phyloP scores from a whole-genome alignment of 1,284 basidiomycete species.

The Vanrija pseudolonga region DNA sequence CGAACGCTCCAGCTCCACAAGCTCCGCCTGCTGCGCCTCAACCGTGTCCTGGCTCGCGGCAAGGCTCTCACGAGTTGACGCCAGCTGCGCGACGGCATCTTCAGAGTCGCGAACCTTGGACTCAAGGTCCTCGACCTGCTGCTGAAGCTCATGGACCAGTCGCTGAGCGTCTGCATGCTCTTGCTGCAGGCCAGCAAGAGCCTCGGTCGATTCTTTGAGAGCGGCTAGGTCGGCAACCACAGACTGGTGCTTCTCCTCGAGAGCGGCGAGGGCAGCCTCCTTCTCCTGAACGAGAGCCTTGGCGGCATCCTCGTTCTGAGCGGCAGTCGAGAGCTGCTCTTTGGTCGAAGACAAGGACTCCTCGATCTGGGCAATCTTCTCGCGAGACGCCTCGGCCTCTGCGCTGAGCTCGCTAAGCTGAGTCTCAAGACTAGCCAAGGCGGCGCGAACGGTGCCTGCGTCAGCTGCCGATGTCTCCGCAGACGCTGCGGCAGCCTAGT shows the following conservation, averaged over 20 bases:
- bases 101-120: background rate
- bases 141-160: background rate
- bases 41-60: background rate
- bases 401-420: slow-evolving; percentile 3
- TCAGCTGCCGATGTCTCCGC: slow-evolving; percentile 2
- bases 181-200: background rate
- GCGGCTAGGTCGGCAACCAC: background rate
- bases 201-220: background rate
- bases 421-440: background rate
- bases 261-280: background rate
- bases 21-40: slow-evolving; percentile 1
- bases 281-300: background rate
- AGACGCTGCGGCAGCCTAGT: background rate
- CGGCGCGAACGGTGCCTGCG: too few species aligned
- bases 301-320: slow-evolving; percentile 1
- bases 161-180: background rate
- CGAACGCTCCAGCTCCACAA: slow-evolving; percentile 13
- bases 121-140: background rate
- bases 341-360: background rate
- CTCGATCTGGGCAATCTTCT: slow-evolving; percentile 4
- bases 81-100: too few species aligned
- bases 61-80: background rate
- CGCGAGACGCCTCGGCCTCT: background rate
- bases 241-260: background rate
- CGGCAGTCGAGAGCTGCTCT: background rate